These are phyloP conservation scores for Eruca vesicaria DNA, from an alignment of 441 rosid species.

Conservation along the genomic window DNA sequence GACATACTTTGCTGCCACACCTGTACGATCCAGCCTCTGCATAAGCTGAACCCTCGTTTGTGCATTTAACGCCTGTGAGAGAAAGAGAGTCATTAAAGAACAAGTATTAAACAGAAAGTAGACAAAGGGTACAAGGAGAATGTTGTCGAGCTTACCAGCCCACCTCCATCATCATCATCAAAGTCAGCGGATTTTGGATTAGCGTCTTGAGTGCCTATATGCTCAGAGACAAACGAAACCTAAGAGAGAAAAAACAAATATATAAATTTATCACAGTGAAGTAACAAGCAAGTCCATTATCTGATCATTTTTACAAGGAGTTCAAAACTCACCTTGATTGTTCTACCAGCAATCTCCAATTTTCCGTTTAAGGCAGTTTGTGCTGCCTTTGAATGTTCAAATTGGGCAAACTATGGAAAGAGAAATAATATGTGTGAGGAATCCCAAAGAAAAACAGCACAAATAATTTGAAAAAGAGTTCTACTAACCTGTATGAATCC, in stretches of 20 bases:
- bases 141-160: conserved; percentile 59
- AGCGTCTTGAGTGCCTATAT: conserved; percentile 70
- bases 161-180: conserved; percentile 96
- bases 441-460: neutral
- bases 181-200: conserved; percentile 82
- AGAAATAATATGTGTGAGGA: conserved; percentile 2
- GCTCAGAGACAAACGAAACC: conserved; percentile 95
- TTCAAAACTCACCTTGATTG: conserved; percentile 59
- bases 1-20: conserved; percentile 74
- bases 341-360: conserved; percentile 87
- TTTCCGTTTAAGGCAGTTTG: conserved; percentile 82
- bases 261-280: neutral
- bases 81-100: conserved; percentile 10
- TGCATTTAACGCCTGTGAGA: conserved; percentile 78
- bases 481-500: conserved; percentile 89
- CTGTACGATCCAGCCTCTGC: conserved; percentile 89
- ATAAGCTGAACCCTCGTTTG: conserved; percentile 82
- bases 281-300: neutral
- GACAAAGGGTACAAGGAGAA: neutral
- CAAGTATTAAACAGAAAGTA: neutral
- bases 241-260: conserved; percentile 6
- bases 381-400: conserved; percentile 88
- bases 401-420: conserved; percentile 67
- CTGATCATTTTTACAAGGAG: neutral
- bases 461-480: neutral